phyloP scores from a whole-genome alignment of 1,284 basidiomycete species.

The Ceratobasidium papillatum region DNA sequence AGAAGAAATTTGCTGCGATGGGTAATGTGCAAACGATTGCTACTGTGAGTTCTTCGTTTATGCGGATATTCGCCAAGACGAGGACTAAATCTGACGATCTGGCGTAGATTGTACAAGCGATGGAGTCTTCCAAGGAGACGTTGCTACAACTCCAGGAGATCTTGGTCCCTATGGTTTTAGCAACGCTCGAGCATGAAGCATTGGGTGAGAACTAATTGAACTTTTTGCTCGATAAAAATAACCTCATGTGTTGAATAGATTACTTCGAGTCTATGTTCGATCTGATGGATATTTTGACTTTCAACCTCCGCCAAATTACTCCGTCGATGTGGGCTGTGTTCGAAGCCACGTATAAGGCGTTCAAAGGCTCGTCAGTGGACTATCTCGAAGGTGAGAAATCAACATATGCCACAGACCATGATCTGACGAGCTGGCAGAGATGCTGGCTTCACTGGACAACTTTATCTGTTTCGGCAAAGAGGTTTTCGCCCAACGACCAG shows the following conservation, averaged over 20 bases:
- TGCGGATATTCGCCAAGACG: not conserved
- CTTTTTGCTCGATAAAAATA: not conserved
- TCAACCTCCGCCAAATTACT: constrained; percentile 79
- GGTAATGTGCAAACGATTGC: constrained; percentile 82
- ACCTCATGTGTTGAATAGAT: constrained; percentile 58
- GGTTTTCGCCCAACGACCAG: constrained; percentile 72
- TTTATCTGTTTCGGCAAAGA: constrained; percentile 87
- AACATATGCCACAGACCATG: not conserved
- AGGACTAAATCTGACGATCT: constrained; percentile 1
- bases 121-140: constrained; percentile 79
- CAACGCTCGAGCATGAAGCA: constrained; percentile 78
- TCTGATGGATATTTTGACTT: constrained; percentile 84
- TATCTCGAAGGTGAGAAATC: constrained; percentile 75
- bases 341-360: constrained; percentile 82
- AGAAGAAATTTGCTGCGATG: constrained; percentile 87
- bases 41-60: constrained; percentile 60
- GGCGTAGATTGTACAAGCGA: constrained; percentile 67
- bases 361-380: constrained; percentile 85
- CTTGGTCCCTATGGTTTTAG: constrained; percentile 78
- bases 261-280: constrained; percentile 91
- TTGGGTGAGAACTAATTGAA: constrained; percentile 60
- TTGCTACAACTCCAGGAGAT: constrained; percentile 83
- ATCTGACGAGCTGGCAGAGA: constrained; percentile 63
- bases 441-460: constrained; percentile 90
- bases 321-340: constrained; percentile 89